Base-by-base conservation (phyloP, 331 rosid genomes). In the Arachis monticola region DNA sequence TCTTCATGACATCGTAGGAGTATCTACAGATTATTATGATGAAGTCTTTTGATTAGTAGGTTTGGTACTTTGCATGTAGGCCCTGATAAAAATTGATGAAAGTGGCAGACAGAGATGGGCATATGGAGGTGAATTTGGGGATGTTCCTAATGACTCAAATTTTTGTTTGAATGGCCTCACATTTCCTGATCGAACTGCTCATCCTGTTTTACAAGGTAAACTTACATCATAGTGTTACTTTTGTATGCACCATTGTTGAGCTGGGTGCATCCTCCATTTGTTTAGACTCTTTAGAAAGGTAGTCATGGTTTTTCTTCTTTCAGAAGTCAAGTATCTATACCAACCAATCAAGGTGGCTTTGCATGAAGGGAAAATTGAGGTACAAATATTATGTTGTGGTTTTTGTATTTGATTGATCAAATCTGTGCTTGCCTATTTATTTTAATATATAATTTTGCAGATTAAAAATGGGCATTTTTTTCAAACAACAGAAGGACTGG, bases 111-210 rank as follows among this genome's bases (percentile, higher is more conserved):
- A 94, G 82, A 86, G 47, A 32, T 94, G 99, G 99, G 99, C 97
- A 75, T 92, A 94, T 85, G 99, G 99, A 63, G 99, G 99, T 82
- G 97, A 94, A 73, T 94, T 90, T 14, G 99, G 97, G 57, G 99
- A 94, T 61, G 64, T 83, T 74, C 93, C 97, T 13, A 90, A 92
- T 82, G 99, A 94, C 85, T 79, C 76, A 57, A 92, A 90, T 83
- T 94, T 94, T 85, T 94, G 99, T 81, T 83, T 94, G 80, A 85
- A 92, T 47, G 99, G 99, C 57, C 75, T 92, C 77, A 52, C 62
- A n/a, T 94, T 88, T 86, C 99, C 99, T 14, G 96, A 94, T 78
- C 91, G 99, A 86, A 87, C 89, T 83, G 88, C 96, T 51, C 99
- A 94, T 87, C 99, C 99, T 79, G 97, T 81, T 79, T 46, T 94